phyloP scores from a whole-genome alignment of 768 basidiomycete species.

The Termitomyces sp. region DNA sequence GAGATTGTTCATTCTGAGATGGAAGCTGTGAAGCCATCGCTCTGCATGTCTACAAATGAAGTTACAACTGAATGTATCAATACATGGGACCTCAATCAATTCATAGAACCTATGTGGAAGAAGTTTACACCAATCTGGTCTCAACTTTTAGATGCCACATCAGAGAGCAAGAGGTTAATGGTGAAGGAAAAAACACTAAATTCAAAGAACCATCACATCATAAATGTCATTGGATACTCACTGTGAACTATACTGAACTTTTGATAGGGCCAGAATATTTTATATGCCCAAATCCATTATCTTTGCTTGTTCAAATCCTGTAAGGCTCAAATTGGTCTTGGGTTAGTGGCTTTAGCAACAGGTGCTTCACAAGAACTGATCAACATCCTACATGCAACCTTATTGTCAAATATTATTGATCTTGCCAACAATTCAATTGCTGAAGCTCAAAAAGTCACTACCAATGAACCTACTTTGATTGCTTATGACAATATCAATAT shows the following conservation, averaged over 20 bases:
- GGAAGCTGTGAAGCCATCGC: slow-evolving; percentile 4
- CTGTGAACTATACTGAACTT: background rate
- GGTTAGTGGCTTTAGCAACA: background rate
- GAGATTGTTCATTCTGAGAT: slow-evolving; percentile 1
- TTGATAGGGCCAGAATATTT: background rate
- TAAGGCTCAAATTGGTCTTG: background rate
- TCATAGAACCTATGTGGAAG: slow-evolving; percentile 1
- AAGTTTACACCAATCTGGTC: slow-evolving; percentile 6
- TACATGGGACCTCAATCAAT: slow-evolving; percentile 4
- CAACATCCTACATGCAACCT: background rate
- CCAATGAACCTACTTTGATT: no score
- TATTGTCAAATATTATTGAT: background rate
- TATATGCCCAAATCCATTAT: background rate
- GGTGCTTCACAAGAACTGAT: background rate
- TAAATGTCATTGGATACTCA: background rate
- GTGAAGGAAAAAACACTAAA: background rate
- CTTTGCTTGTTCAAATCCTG: background rate
- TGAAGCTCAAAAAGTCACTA: no score
- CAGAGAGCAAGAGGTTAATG: background rate
- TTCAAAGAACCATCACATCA: background rate
- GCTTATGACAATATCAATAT: slow-evolving; percentile 11
- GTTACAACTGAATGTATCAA: slow-evolving; percentile 6
- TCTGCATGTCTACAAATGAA: slow-evolving; percentile 1
- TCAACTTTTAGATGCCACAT: background rate
- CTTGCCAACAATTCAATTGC: background rate